Evolutionary conservation across 208 protist genomes (phyloP).

Genomic region (Crithidia sp.): DNA sequence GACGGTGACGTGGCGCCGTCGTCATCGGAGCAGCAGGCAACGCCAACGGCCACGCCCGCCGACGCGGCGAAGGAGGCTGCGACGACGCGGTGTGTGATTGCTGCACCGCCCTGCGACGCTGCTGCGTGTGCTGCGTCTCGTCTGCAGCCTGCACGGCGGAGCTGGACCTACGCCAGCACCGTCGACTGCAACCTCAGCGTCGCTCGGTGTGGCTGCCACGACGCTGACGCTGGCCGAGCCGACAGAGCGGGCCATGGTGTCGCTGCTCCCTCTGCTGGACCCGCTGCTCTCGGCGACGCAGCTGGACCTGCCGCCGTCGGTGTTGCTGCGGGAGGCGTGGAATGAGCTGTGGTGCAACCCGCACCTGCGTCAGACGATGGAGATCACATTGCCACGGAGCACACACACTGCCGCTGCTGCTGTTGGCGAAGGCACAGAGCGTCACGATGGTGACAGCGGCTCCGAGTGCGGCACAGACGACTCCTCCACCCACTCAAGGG

Average conservation of each 20-base stretch:
- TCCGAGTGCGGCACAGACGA: background rate
- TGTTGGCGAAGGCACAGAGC: background rate
- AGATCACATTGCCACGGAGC: conserved; percentile 21
- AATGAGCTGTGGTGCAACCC: conserved; percentile 65
- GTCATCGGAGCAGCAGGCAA: background rate
- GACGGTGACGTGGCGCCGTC: background rate
- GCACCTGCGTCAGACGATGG: conserved; percentile 33
- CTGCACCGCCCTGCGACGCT: conserved; percentile 32
- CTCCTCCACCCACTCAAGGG: conserved; percentile 4
- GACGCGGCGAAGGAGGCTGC: background rate
- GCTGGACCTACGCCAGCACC: background rate
- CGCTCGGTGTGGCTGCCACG: background rate
- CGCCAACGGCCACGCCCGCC: background rate
- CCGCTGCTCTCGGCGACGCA: conserved; percentile 29
- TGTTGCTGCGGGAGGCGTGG: conserved; percentile 70
- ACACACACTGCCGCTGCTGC: background rate
- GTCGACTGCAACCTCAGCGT: background rate
- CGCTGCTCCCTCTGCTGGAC: conserved; percentile 40
- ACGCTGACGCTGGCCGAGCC: conserved; percentile 6
- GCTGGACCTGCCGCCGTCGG: conserved; percentile 36
- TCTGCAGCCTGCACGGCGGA: conserved; percentile 23
- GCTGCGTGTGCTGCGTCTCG: conserved; percentile 49
- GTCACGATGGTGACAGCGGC: background rate
- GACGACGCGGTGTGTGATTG: background rate
- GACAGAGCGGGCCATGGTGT: conserved; percentile 13